Evolutionary conservation across 78 protist genomes (phyloP).

Genomic region (Paulinella micropora): DNA sequence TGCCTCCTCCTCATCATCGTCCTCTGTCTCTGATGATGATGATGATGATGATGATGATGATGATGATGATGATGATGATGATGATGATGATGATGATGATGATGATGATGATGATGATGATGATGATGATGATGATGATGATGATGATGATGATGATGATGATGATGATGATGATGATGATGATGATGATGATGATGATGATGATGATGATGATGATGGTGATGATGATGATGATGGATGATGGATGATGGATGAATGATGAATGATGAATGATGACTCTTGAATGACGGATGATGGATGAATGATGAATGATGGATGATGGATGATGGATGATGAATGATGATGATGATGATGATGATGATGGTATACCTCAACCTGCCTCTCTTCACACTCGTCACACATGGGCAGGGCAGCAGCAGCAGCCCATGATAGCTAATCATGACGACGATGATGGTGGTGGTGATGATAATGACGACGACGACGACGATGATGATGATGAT

Average conservation of each 20-base stretch:
- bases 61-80: not conserved
- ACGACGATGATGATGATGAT: too few species aligned
- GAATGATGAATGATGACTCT: too few species aligned
- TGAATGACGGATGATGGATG: too few species aligned
- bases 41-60: not conserved
- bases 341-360: too few species aligned
- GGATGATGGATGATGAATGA: too few species aligned
- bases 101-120: not conserved
- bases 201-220: not conserved
- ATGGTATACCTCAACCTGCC: too few species aligned
- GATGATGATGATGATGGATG: too few species aligned
- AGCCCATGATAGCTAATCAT: not conserved
- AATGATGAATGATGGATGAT: too few species aligned
- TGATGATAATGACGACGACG: not conserved
- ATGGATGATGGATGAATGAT: too few species aligned
- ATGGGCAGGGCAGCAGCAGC: too few species aligned
- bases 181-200: not conserved
- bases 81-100: not conserved
- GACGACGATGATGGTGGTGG: not conserved
- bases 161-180: not conserved
- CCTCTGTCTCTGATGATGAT: too few species aligned
- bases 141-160: not conserved
- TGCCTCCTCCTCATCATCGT: not conserved
- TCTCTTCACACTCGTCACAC: too few species aligned
- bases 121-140: not conserved